These are phyloP conservation scores for Kuraishia cidri DNA, from an alignment of 805 yeast species.

Conservation along the genomic window DNA sequence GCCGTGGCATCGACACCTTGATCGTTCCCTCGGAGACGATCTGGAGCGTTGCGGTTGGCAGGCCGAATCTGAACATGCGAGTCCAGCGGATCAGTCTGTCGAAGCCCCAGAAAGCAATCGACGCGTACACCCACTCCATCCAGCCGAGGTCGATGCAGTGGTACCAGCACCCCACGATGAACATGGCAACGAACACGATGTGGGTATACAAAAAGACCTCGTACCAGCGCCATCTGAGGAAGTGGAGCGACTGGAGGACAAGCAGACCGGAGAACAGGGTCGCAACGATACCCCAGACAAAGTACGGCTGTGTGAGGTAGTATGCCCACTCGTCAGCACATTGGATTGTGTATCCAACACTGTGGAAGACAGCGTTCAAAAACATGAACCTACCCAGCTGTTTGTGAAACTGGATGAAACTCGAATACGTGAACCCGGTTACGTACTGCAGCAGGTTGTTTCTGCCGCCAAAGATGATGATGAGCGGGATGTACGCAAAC, in stretches of 20 bases:
- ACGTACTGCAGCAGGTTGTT: slow-evolving; percentile 54
- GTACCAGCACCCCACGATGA: slow-evolving; percentile 39
- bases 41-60: slow-evolving; percentile 25
- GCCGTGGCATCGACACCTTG: slow-evolving; percentile 35
- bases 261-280: slow-evolving; percentile 32
- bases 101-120: slow-evolving; percentile 37
- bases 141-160: slow-evolving; percentile 32
- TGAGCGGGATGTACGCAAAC: slow-evolving; percentile 37
- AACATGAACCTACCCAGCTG: slow-evolving; percentile 40
- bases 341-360: slow-evolving; percentile 12
- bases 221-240: slow-evolving; percentile 44
- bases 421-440: slow-evolving; percentile 49
- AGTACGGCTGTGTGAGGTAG: slow-evolving; percentile 19
- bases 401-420: slow-evolving; percentile 50
- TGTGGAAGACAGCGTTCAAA: slow-evolving; percentile 35
- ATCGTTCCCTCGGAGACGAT: too few relatives aligned
- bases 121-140: slow-evolving; percentile 50
- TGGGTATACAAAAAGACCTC: slow-evolving; percentile 54
- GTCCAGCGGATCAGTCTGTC: slow-evolving; percentile 39
- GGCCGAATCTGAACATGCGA: slow-evolving; percentile 25
- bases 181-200: slow-evolving; percentile 41
- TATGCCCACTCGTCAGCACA: slow-evolving; percentile 4
- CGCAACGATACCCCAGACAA: slow-evolving; percentile 23
- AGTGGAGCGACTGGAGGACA: slow-evolving; percentile 36
- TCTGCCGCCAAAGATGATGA: slow-evolving; percentile 52